Percentiles rank a stretch among this genome's conserved stretches.
phyloP scores from a whole-genome alignment of 176 grass and related monocot genomes.

The Eleusine indica region DNA sequence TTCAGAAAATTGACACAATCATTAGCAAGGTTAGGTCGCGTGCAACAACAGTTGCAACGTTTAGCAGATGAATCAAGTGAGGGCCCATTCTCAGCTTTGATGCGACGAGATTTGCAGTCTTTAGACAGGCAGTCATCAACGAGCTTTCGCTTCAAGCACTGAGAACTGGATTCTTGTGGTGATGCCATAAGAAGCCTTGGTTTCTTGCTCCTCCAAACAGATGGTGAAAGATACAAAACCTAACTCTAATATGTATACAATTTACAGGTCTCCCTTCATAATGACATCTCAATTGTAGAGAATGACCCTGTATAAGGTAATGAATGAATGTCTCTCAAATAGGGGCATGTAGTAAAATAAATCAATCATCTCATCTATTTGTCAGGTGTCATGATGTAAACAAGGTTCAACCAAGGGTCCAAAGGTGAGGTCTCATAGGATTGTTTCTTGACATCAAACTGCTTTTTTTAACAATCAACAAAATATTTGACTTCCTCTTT shows the following conservation, averaged over 20 bases:
- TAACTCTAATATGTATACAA: slow-evolving; percentile 53
- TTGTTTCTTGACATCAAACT: slow-evolving; percentile 16
- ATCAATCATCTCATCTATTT: not conserved
- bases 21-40: slow-evolving; percentile 64
- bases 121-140: slow-evolving; percentile 56
- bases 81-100: slow-evolving; percentile 37
- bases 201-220: slow-evolving; percentile 43
- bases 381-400: not conserved
- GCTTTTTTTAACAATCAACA: slow-evolving; percentile 1
- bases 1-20: slow-evolving; percentile 74
- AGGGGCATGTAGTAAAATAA: not conserved
- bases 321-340: slow-evolving; percentile 32
- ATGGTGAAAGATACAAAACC: slow-evolving; percentile 39
- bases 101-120: slow-evolving; percentile 51
- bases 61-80: slow-evolving; percentile 45
- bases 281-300: slow-evolving; percentile 30
- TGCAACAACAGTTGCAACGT: slow-evolving; percentile 63
- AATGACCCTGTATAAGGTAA: slow-evolving; percentile 59
- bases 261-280: slow-evolving; percentile 53
- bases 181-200: slow-evolving; percentile 48
- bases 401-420: not conserved
- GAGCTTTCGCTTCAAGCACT: slow-evolving; percentile 70
- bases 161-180: slow-evolving; percentile 43
- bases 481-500: not conserved
- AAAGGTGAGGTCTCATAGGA: not conserved